Percentiles rank a stretch among this genome's conserved stretches.
These are phyloP conservation scores for Dunaliella sp. DNA, from an alignment of 139 green algal genomes.

Conservation along the genomic window DNA sequence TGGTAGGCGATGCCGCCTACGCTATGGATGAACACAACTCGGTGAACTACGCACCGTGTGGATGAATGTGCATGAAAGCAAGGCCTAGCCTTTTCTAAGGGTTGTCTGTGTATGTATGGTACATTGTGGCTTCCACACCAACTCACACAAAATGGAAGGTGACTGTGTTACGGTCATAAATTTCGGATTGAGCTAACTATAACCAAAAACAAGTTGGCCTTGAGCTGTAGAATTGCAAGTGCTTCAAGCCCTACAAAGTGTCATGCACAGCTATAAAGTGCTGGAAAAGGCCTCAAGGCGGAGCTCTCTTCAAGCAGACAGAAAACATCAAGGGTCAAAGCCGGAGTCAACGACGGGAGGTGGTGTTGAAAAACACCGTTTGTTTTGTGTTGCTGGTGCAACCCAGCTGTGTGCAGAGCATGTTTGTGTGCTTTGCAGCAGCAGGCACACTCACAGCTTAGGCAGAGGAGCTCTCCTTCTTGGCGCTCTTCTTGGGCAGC, in stretches of 20 bases:
- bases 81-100: too few relatives aligned
- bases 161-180: background rate
- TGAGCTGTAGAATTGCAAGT: background rate
- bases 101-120: too few relatives aligned
- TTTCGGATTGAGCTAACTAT: background rate
- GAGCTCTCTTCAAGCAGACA: too few relatives aligned
- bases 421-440: too few relatives aligned
- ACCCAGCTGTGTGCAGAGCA: too few relatives aligned
- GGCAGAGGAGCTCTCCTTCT: slow-evolving; percentile 19
- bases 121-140: too few relatives aligned
- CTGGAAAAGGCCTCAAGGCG: background rate
- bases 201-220: background rate
- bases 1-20: too few relatives aligned
- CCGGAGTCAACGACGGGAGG: background rate
- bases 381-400: background rate
- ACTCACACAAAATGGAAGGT: too few relatives aligned
- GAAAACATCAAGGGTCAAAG: background rate
- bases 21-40: too few relatives aligned
- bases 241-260: background rate
- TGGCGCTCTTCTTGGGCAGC: slow-evolving; percentile 63
- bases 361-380: slow-evolving; percentile 17
- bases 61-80: too few relatives aligned
- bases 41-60: too few relatives aligned
- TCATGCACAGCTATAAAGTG: background rate
- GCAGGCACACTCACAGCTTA: too few relatives aligned